Percentiles rank a stretch among this genome's conserved stretches.
Evolutionary conservation across 176 grass and related monocot genomes (phyloP).

Genomic region (Carex scoparia): DNA sequence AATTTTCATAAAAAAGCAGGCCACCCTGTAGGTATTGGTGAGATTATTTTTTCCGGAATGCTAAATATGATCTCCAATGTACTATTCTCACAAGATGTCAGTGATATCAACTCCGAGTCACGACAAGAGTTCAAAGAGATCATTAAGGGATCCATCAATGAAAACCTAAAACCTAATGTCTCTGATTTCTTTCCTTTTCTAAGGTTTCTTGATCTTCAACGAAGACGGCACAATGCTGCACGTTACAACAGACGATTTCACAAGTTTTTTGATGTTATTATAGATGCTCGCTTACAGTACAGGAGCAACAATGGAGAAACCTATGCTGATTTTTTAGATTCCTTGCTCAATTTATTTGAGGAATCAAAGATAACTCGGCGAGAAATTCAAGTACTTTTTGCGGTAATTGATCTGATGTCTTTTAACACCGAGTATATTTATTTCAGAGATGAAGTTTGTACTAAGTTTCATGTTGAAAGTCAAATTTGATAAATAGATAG

Average conservation of each 20-base stretch:
- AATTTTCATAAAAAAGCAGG: not conserved
- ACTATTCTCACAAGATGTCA: not conserved
- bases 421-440: not conserved
- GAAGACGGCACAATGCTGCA: not conserved
- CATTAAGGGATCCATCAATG: not conserved
- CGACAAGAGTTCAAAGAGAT: not conserved
- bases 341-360: not conserved
- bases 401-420: not conserved
- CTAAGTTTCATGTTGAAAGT: not conserved
- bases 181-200: conserved; percentile 23
- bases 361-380: not conserved
- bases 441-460: not conserved
- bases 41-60: not conserved
- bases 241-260: not conserved
- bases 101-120: not conserved
- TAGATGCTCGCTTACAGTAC: not conserved
- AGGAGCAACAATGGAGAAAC: not conserved
- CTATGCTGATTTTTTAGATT: conserved; percentile 5
- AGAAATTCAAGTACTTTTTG: not conserved
- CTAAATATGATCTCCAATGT: not conserved
- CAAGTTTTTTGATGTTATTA: not conserved
- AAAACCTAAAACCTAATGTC: not conserved
- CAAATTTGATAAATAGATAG: too few relatives aligned
- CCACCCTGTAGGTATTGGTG: not conserved
- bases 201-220: conserved; percentile 5